Evolutionary conservation across 345 rosid genomes (phyloP).

Genomic region (Hypericum perforatum): DNA sequence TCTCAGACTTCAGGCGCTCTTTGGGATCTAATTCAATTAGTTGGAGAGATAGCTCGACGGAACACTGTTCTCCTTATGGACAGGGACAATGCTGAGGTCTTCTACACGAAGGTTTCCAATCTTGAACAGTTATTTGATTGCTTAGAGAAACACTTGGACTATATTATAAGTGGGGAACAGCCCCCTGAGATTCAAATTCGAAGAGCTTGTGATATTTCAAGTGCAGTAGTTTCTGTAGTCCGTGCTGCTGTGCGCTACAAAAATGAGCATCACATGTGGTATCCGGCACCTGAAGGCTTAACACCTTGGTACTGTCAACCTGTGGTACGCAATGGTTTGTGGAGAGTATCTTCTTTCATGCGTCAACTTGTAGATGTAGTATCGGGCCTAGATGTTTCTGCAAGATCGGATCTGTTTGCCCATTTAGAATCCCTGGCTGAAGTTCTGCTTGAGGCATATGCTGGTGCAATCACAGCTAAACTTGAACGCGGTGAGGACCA

Average conservation of each 20-base stretch:
- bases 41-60: conserved; percentile 77
- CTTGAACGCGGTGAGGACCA: conserved; percentile 62
- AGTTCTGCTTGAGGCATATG: conserved; percentile 62
- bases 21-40: conserved; percentile 88
- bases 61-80: conserved; percentile 92
- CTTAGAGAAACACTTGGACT: conserved; percentile 58
- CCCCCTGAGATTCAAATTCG: conserved; percentile 45
- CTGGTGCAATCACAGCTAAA: conserved; percentile 58
- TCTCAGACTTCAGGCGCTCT: conserved; percentile 58
- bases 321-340: conserved; percentile 67
- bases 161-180: conserved; percentile 51
- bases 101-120: conserved; percentile 90
- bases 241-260: conserved; percentile 55
- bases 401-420: conserved; percentile 44
- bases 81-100: conserved; percentile 91
- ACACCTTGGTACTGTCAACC: conserved; percentile 65
- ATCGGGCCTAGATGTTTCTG: conserved; percentile 43
- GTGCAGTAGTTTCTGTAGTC: conserved; percentile 57
- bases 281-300: conserved; percentile 84
- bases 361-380: conserved; percentile 48
- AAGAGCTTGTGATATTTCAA: conserved; percentile 71
- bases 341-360: conserved; percentile 71
- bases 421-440: conserved; percentile 56
- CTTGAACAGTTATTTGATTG: conserved; percentile 76
- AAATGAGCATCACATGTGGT: conserved; percentile 79